Evolutionary conservation across 148 eudicot genomes (phyloP).

Genomic region (Fagopyrum tataricum): DNA sequence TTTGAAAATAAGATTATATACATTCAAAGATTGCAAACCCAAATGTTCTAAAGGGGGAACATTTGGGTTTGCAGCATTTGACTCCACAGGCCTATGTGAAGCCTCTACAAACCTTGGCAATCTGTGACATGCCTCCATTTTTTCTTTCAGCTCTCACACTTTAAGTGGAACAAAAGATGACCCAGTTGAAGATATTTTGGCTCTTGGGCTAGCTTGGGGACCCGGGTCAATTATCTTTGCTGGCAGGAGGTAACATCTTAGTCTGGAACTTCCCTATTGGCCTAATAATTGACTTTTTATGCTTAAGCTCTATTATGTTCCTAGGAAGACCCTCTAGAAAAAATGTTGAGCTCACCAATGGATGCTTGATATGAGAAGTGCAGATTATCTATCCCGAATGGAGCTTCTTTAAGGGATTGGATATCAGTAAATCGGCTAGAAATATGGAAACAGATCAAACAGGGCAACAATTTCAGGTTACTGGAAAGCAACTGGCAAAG

Average conservation of each 20-base stretch:
- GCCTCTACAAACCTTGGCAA: constrained; percentile 31
- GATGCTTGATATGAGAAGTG: constrained; percentile 37
- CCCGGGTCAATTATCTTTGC: constrained; percentile 66
- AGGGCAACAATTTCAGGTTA: constrained; percentile 86
- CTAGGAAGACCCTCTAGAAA: constrained; percentile 28
- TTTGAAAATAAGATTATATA: too few species aligned
- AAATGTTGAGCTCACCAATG: constrained; percentile 27
- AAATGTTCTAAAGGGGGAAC: too few species aligned
- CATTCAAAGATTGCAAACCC: too few species aligned
- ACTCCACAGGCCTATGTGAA: constrained; percentile 40
- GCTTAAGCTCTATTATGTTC: constrained; percentile 30
- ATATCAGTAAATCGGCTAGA: constrained; percentile 50
- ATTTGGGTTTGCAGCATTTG: constrained; percentile 58
- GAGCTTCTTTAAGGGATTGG: constrained; percentile 46
- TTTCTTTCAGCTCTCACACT: constrained; percentile 59
- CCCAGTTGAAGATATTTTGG: constrained; percentile 39
- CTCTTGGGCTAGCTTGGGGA: constrained; percentile 34
- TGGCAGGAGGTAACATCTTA: constrained; percentile 79
- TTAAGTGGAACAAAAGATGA: constrained; percentile 60
- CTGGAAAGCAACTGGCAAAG: constrained; percentile 93
- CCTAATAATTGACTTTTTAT: constrained; percentile 34
- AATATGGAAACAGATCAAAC: constrained; percentile 85
- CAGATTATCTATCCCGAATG: constrained; percentile 30
- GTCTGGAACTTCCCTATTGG: constrained; percentile 77
- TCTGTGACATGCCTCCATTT: constrained; percentile 42